These are phyloP conservation scores for Aegilops longissima DNA, from an alignment of 176 grass and related monocot genomes.

Conservation along the genomic window DNA sequence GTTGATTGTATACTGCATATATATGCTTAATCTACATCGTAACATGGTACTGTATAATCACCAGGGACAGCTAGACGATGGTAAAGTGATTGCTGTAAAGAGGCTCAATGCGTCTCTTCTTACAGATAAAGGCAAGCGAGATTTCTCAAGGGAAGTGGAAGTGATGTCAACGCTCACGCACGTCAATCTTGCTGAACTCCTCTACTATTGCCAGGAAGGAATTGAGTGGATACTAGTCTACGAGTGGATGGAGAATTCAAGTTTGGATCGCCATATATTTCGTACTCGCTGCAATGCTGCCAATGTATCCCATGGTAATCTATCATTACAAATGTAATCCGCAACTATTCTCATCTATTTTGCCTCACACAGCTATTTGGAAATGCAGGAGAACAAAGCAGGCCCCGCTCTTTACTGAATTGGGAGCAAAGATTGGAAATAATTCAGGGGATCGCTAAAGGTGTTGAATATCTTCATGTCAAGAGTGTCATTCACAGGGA, in stretches of 20 bases:
- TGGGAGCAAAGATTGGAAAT: background rate
- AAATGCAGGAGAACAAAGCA: background rate
- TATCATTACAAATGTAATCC: background rate
- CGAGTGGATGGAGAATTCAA: background rate
- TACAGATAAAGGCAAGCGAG: background rate
- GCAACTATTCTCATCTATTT: fast-evolving
- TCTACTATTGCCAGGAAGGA: background rate
- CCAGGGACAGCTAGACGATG: no score
- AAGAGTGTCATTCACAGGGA: background rate
- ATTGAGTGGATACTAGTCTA: background rate
- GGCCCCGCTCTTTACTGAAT: background rate
- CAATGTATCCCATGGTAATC: background rate
- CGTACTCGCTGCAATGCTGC: background rate
- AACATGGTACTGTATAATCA: no score
- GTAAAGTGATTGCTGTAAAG: background rate
- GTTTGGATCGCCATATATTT: background rate
- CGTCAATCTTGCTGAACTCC: background rate
- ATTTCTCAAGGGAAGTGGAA: background rate
- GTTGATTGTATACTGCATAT: background rate
- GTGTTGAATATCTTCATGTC: background rate
- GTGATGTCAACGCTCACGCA: background rate
- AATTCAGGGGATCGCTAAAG: background rate
- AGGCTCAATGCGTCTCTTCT: background rate
- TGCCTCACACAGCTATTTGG: no score
- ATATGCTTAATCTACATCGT: no score